Evolutionary conservation across 805 yeast genomes (phyloP).

Genomic region (Yueomyces sinensis): DNA sequence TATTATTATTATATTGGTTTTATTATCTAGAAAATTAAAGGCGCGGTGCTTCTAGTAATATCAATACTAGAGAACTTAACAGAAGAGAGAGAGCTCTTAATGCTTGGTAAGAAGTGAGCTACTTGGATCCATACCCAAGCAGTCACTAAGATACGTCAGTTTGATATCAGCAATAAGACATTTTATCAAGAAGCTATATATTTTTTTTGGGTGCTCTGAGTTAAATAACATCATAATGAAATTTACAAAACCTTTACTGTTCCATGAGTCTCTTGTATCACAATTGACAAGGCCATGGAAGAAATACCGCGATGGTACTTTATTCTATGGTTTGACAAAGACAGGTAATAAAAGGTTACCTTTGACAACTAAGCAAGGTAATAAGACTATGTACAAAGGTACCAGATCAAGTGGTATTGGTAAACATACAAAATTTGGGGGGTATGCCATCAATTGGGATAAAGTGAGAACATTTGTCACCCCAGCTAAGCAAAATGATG

Average conservation of each 20-base stretch:
- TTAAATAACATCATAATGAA: too few relatives aligned
- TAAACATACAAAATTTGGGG: slow-evolving; percentile 56
- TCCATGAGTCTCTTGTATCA: slow-evolving; percentile 32
- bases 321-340: slow-evolving; percentile 70
- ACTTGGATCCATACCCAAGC: too few relatives aligned
- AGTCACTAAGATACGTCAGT: too few relatives aligned
- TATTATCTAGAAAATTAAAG: too few relatives aligned
- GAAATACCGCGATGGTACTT: slow-evolving; percentile 65
- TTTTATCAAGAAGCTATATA: too few relatives aligned
- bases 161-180: too few relatives aligned
- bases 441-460: slow-evolving; percentile 65
- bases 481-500: slow-evolving; percentile 36
- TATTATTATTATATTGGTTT: too few relatives aligned
- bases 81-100: too few relatives aligned
- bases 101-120: too few relatives aligned
- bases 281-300: slow-evolving; percentile 81
- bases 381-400: slow-evolving; percentile 90
- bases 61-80: too few relatives aligned
- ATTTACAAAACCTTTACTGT: slow-evolving; percentile 28
- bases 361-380: slow-evolving; percentile 85
- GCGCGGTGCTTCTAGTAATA: too few relatives aligned
- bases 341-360: slow-evolving; percentile 75
- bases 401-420: slow-evolving; percentile 94
- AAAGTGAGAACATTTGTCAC: slow-evolving; percentile 86
- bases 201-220: too few relatives aligned